Base-by-base conservation (phyloP, 2,329 filamentous ascomycete species). In the Fusarium chuoi region DNA sequence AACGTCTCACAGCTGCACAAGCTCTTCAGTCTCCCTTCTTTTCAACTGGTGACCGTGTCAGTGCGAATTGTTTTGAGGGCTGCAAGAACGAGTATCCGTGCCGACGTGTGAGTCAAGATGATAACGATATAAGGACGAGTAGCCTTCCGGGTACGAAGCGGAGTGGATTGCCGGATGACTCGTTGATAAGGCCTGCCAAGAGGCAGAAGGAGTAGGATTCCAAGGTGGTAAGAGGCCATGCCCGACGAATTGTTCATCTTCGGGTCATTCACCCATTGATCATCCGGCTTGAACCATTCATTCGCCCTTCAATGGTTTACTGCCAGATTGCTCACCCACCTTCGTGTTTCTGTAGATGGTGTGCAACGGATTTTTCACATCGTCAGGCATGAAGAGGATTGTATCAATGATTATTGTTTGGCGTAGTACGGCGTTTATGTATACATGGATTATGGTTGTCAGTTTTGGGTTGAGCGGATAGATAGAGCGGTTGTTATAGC, bases 11-110 rank as follows among this genome's bases (percentile, higher is more conserved):
- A 4, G 96, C 96, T 0, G 92, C 94, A 48, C 90, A 95, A 78
- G 96, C 96, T 4, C 86, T 99, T n/a, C 90, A 94, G 77, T 95
- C 98, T 77, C 91, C 93, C 0, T 98, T 98, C 82, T 99, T 99
- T 81, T 89, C 86, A 39, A 91, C 91, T 77, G 91, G 91, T 6
- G 91, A 93, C 28, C 90, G 90, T 68, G 89, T 96, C 24, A 92
- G 89, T 45, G 88, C 90, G 44, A 96, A 97, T 80, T 98, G 95
- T 79, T 99, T 99, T 76, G 94, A 98, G 78, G 95, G 95, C 0
- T 88, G 95, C 59, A 94, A 94, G 82, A 91, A 91, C 71, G 94
- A 96, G 78, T 99, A 99, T 81, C 96, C 96, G 0, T 91, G 95
- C 79, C 89, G 96, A 13, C 90, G 96, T 55, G 95, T 99, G 45